Evolutionary conservation across 495 filamentous ascomycete genomes (phyloP), one percentile per base, ranked within the genome.

Genomic region (Hyaloscypha variabilis): DNA sequence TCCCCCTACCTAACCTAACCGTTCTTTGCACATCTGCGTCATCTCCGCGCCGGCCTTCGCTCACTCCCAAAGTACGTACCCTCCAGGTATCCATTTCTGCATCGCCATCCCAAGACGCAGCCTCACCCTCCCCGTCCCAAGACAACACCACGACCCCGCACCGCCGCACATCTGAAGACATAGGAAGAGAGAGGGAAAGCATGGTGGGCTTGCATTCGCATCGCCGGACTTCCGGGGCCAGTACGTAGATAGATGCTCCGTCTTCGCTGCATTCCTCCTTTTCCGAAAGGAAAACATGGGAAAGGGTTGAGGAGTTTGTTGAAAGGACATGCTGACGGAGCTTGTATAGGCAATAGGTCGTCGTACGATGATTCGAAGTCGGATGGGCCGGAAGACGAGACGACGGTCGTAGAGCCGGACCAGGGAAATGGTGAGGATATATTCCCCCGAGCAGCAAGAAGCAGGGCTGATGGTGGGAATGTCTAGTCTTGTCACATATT

Each of bases 401-500:
- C 85, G 57, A 78, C 77, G 50, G 79, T 91, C 46, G 88, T 94
- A 61, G 91, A 93, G 76, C 81, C 90, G 34, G 90, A 90, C 28
- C 87, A 91, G 77, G 88, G 88, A 67, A 91, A 87, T 75, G 85
- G 87, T 90, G 36, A 69, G 85, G 80, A 65, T 31, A 51, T 10
- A 49, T 21, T 28, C 39, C 13, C 39, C 39, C 39, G 39, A 46
- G 3, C 17, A 46, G 8, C 14, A 19, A 46, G 46, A 29, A 55
- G 21, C 17, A 28, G 31, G 51, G 28, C 54, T 50, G 63, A 26
- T 60, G 59, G 26, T 34, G 6, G 51, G 14, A 23, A 25, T 31
- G 63, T 65, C 51, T 67, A 96, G 92, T 97, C 71, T 87, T 97
- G 68, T 90, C 86, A 62, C 93, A 97, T 77, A 97, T 99, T 77